Evolutionary conservation across 257 asterid species (phyloP), one percentile per base, ranked within the genome.

Genomic region (Lantana camara): DNA sequence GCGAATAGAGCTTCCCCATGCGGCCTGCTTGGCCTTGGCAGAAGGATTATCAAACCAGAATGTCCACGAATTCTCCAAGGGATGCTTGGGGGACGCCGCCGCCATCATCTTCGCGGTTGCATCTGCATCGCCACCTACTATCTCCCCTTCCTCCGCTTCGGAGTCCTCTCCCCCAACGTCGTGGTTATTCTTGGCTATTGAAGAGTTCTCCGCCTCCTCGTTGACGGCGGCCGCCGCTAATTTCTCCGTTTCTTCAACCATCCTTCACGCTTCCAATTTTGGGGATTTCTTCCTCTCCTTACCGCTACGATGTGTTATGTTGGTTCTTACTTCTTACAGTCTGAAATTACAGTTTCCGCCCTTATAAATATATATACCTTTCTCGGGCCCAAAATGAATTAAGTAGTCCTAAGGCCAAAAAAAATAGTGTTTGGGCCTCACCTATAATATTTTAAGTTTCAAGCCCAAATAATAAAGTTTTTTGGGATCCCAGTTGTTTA

Each of bases 21-120:
- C 56, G 19, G 30, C 72, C 65, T 69, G 81, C 40, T 54, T 82
- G 20, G 75, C 51, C 53, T 66, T 82, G 7, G 74, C 76, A 0
- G 76, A 54, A 40, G 83, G 88, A 62, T 66, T 79, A 17, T 82
- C 88, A 24, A 79, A 79, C 88, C 88, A 82, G 77, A 82, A 82
- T 0, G 88, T 82, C 88, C 88, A 82, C 0, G 88, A 68, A 54
- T 79, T 68, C 77, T 82, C 83, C 65, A 82, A 59, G 0, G 79
- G 85, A 71, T 82, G 88, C 68, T 45, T 70, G 42, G 63, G 55
- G 5, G 45, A 35, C 62, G 77, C 63, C 75, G 75, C 30, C 64
- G 51, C 72, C 53, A 64, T 3, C 66, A 77, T 65, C 59, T 46
- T 60, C 34, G 50, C 64, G n/a, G 91, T 75, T 37, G 57, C 69